A percentile compares a stretch with the other conserved stretches of the same genome.
phyloP scores from a whole-genome alignment of 495 filamentous ascomycete genomes.

The Terfezia boudieri region DNA sequence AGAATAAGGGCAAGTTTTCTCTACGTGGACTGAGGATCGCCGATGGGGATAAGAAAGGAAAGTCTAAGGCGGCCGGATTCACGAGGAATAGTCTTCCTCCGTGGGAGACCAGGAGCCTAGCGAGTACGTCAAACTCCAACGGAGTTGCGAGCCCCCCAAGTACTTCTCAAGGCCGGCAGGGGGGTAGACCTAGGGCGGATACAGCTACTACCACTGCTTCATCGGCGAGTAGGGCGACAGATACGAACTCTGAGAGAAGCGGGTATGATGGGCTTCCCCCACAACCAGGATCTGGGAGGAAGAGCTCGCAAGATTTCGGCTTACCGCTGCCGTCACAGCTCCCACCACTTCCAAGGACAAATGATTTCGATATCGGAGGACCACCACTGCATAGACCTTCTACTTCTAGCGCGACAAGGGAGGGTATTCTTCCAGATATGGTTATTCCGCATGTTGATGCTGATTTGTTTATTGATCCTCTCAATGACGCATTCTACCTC shows the following conservation, averaged over 20 bases:
- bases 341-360: conserved; percentile 38
- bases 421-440: conserved; percentile 32
- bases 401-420: conserved; percentile 16
- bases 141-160: background rate
- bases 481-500: conserved; percentile 61
- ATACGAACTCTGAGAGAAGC: conserved; percentile 17
- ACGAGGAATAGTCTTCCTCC: background rate
- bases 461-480: conserved; percentile 62
- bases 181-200: background rate
- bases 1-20: background rate
- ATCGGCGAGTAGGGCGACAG: background rate
- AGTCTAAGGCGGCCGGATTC: background rate
- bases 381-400: conserved; percentile 22
- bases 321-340: conserved; percentile 40
- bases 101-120: conserved; percentile 7
- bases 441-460: conserved; percentile 37
- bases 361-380: conserved; percentile 64
- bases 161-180: background rate
- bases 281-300: conserved; percentile 22
- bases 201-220: background rate
- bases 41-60: background rate
- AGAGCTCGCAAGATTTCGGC: conserved; percentile 33
- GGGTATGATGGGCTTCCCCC: conserved; percentile 30
- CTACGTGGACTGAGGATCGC: background rate
- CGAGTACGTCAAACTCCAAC: conserved; percentile 4